A percentile compares a stretch with the other conserved stretches of the same genome.
Conservation (phyloP, 441 rosid species). For the Pelargonium cotyledonis region DNA sequence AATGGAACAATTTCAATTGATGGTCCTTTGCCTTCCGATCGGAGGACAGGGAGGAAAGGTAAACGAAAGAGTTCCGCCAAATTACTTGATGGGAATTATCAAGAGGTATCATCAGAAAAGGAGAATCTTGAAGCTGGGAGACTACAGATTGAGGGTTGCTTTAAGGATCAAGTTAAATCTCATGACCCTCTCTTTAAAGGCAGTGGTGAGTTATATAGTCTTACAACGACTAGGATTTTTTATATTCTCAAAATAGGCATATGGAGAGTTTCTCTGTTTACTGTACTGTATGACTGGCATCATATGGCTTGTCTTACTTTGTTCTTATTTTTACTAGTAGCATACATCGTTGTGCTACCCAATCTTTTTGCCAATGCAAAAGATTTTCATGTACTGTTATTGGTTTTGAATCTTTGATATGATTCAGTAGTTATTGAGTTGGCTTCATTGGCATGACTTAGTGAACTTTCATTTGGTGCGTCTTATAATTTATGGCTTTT, state of each 20-base stretch:
- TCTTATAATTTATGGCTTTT: too few relatives aligned
- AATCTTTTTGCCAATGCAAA: too few relatives aligned
- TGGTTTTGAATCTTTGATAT: too few relatives aligned
- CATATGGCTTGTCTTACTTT: too few relatives aligned
- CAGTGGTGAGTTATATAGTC: conserved; percentile 32
- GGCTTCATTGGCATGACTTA: too few relatives aligned
- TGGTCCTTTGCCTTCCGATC: conserved; percentile 43
- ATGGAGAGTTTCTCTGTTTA: conserved; percentile 3
- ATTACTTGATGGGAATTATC: conserved; percentile 47
- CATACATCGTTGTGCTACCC: too few relatives aligned
- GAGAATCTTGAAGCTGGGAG: conserved; percentile 39
- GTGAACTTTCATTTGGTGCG: too few relatives aligned
- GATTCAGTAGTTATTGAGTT: too few relatives aligned
- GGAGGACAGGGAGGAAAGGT: conserved; percentile 57
- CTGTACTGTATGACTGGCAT: too few relatives aligned
- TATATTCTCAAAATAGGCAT: neutral
- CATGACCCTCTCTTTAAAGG: conserved; percentile 22
- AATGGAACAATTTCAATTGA: conserved; percentile 37
- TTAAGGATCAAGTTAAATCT: conserved; percentile 20
- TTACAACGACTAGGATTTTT: neutral
- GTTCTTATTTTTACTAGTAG: too few relatives aligned
- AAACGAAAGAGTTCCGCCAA: conserved; percentile 65
- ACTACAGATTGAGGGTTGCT: conserved; percentile 17
- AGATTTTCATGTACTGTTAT: too few relatives aligned
- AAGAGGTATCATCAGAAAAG: conserved; percentile 34